Evolutionary conservation across 1,139 yeast species (phyloP), one percentile per base, ranked within the genome.

Genomic region (Candida labiduridarum): DNA sequence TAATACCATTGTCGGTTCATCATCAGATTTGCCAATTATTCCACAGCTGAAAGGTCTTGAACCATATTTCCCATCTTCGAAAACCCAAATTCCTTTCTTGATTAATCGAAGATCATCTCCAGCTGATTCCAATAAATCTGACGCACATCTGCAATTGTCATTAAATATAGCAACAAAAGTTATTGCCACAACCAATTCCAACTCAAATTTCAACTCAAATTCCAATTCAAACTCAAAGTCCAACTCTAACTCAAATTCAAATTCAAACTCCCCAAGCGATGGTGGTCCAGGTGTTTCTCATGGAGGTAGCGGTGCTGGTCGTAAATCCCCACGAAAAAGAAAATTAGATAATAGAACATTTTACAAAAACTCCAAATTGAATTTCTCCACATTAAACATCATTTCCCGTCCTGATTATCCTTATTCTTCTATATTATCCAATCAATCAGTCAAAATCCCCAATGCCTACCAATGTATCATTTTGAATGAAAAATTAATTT

Each of bases 401-500:
- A 19, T 35, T 19, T 50, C 56, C 0, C 45, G 34, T 12, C 56
- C 57, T 8, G 58, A 55, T 35, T 39, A 42, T 22, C 34, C 43
- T n/a, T 52, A 54, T 35, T 54, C 57, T 2, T 11, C n/a, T 2
- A 36, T 30, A 29, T 43, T 55, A 33, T 35, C 54, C 8, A 44
- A 44, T 10, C 41, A 40, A 22, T 45, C 51, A 3, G 7, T 46
- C 8, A 47, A 47, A 29, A 31, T 52, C 10, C 58, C 58, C 18
- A 46, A 42, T 36, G 39, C 43, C 12, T 33, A 18, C 4, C 53
- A 54, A 44, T 54, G 57, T 46, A n/a, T 43, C 2, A 16, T 36
- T 12, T 49, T 55, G 22, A 39, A 33, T 22, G 52, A 48, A 14
- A 55, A 55, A 46, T 45, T 55, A 40, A 52, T 54, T 33, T 46